Percentiles rank a stretch among this genome's conserved stretches.
Conservation (phyloP, 2,329 filamentous ascomycete species). For the Colletotrichum sublineola region DNA sequence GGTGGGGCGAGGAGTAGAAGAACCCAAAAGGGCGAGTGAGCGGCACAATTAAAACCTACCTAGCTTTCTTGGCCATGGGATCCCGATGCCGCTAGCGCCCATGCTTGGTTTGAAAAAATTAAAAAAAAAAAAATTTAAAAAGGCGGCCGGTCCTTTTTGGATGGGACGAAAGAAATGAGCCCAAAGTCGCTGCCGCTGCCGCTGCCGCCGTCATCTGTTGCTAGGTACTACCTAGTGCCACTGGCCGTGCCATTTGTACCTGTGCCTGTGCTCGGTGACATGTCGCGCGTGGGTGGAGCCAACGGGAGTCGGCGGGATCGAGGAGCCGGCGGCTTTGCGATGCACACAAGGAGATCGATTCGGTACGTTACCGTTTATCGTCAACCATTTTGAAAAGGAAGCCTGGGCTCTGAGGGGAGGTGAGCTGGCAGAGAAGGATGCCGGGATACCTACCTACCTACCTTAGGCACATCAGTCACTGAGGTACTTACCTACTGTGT, state of each 20-base stretch:
- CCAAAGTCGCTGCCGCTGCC: constrained; percentile 7
- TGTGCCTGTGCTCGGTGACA: constrained; percentile 22
- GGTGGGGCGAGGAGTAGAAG: constrained; percentile 13
- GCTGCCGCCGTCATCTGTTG: constrained; percentile 16
- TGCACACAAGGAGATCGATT: constrained; percentile 11
- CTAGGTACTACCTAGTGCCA: neutral
- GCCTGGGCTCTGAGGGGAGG: neutral
- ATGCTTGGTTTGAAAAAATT: constrained; percentile 29
- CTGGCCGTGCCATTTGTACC: neutral
- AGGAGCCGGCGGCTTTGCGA: constrained; percentile 6
- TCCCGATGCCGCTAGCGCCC: constrained; percentile 38
- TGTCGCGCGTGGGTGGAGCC: constrained; percentile 31
- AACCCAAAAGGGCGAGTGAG: neutral
- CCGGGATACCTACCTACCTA: neutral
- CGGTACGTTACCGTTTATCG: constrained; percentile 5
- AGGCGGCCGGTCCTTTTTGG: constrained; percentile 22
- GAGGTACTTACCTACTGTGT: neutral
- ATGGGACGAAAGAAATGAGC: constrained; percentile 42
- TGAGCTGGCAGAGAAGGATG: constrained; percentile 11
- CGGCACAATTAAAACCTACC: constrained; percentile 21
- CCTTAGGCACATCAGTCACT: neutral
- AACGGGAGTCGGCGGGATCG: constrained; percentile 35
- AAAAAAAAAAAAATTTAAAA: neutral
- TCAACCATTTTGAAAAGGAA: neutral
- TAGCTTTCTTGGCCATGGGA: constrained; percentile 40